phyloP scores from a whole-genome alignment of 352 stramenopile genomes.

The Pythium monospermum region DNA sequence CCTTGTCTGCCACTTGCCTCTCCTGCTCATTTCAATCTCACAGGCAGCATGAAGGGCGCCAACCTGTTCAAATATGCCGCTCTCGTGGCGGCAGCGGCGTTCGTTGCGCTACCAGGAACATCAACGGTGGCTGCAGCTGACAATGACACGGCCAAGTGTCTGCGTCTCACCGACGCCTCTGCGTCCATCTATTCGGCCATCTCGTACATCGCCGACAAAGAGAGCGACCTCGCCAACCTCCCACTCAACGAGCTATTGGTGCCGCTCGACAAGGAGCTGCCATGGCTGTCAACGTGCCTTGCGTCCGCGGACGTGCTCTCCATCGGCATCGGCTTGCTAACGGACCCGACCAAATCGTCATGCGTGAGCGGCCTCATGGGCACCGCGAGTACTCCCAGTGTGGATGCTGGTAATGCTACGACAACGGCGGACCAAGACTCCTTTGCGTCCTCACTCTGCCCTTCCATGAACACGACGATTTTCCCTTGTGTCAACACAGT shows the following conservation, averaged over 20 bases:
- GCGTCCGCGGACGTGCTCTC: conserved; percentile 27
- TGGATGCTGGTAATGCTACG: background rate
- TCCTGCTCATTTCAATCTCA: background rate
- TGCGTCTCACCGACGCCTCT: conserved; percentile 17
- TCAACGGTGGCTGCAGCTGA: background rate
- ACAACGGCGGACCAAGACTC: conserved; percentile 4
- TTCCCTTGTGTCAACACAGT: conserved; percentile 33
- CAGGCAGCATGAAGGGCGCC: background rate
- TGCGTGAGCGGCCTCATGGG: conserved; percentile 21
- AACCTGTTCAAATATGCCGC: too few relatives aligned
- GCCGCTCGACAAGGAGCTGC: conserved; percentile 26
- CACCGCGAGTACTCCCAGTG: background rate
- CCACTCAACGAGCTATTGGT: conserved; percentile 27
- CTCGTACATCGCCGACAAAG: conserved; percentile 16
- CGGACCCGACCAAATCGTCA: conserved; percentile 19
- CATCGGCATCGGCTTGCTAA: conserved; percentile 20
- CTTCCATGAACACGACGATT: conserved; percentile 26
- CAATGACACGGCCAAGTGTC: conserved; percentile 15
- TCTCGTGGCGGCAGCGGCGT: too few relatives aligned
- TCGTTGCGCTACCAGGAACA: too few relatives aligned
- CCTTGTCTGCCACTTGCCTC: too few relatives aligned
- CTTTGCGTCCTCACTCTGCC: conserved; percentile 22
- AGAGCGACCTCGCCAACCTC: conserved; percentile 20
- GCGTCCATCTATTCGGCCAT: conserved; percentile 24
- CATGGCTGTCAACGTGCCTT: conserved; percentile 36